phyloP scores from a whole-genome alignment of 192 early-diverging fungal species.

The Ambispora gerdemannii region DNA sequence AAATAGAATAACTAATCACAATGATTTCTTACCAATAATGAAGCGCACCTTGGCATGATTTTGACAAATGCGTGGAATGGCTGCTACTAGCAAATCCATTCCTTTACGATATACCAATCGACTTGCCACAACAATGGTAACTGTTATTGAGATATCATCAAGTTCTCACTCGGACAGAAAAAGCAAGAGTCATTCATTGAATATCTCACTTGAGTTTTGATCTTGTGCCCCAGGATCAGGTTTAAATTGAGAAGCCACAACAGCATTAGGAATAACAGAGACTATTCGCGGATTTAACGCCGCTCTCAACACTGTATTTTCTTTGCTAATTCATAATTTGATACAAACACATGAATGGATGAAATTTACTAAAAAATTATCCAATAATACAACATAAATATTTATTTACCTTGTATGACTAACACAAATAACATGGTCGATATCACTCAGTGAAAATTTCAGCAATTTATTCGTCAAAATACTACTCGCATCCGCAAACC shows the following conservation, averaged over 20 bases:
- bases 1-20: not conserved
- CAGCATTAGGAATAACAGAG: slow-evolving; percentile 95
- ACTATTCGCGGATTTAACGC: slow-evolving; percentile 86
- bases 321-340: slow-evolving; percentile 68
- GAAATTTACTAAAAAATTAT: too few relatives aligned
- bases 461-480: slow-evolving; percentile 96
- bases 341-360: not conserved
- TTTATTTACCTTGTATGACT: slow-evolving; percentile 83
- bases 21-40: slow-evolving; percentile 68
- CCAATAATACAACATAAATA: not conserved
- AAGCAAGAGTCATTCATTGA: not conserved
- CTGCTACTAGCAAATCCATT: slow-evolving; percentile 84
- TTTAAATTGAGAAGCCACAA: slow-evolving; percentile 87
- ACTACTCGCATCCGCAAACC: slow-evolving; percentile 89
- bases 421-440: slow-evolving; percentile 97
- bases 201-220: slow-evolving; percentile 65
- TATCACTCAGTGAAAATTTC: slow-evolving; percentile 95
- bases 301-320: slow-evolving; percentile 95
- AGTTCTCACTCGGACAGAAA: not conserved
- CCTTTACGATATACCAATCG: slow-evolving; percentile 95
- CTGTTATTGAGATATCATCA: slow-evolving; percentile 35
- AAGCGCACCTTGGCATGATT: slow-evolving; percentile 79
- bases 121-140: slow-evolving; percentile 91
- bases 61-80: slow-evolving; percentile 89
- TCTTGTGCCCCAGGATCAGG: slow-evolving; percentile 77